Evolutionary conservation across 1,139 yeast species (phyloP), one percentile per base, ranked within the genome.

Genomic region (Wickerhamomyces sp.): DNA sequence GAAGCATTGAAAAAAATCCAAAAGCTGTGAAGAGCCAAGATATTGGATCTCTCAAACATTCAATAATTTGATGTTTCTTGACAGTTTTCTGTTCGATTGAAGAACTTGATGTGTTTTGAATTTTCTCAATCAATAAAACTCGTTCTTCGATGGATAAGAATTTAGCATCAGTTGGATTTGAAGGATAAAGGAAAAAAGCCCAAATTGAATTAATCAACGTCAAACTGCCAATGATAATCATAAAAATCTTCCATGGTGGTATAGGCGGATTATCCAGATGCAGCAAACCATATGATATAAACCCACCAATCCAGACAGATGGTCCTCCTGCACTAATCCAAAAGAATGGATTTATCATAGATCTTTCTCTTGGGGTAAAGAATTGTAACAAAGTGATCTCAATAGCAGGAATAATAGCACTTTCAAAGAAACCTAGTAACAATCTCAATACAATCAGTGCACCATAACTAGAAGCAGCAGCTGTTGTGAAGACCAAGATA

Each of bases 21-120:
- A 20, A 21, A 20, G n/a, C 26, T 20, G 13, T 7, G 26, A 69
- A 62, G 7, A 65, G 51, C 71, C 73, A 71, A 5, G 74, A 58
- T 20, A 68, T 59, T 10, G 70, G 69, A 46, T 71, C 76, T 36
- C 51, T 65, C 5, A 70, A 41, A 4, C 72, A 65, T 49, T 71
- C 76, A 15, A 58, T 47, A 13, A 65, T 56, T 44, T 71, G 76
- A 24, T 58, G 45, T 41, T 52, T 63, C 45, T 70, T 70, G 46
- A 70, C 64, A 4, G 46, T 45, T 29, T 63, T 67, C 42, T 67
- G 71, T 45, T 66, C 71, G 33, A 70, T 66, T 4, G 74, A 55
- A 7, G 69, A 51, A 38, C 60, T 61, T 21, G 69, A 58, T 3
- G 66, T 51, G 19, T 51, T 46, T 41, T 61, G 61, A 7, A 70